Evolutionary conservation across 1,284 basidiomycete genomes (phyloP).

Genomic region (Xerocomus minutiporus): DNA sequence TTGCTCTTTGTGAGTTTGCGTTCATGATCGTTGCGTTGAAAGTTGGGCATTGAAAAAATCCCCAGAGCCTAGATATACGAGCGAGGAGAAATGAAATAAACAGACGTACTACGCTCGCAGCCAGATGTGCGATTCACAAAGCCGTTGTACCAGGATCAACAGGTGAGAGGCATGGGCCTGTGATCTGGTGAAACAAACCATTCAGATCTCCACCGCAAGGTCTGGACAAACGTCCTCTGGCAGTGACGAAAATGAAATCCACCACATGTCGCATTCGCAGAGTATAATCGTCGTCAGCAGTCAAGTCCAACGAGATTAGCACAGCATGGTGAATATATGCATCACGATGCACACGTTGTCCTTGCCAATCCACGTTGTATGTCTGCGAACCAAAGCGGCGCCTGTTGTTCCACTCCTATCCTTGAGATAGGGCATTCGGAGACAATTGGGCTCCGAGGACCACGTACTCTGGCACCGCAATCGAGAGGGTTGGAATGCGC

Average conservation of each 20-base stretch:
- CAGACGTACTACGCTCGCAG: constrained; percentile 9
- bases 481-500: constrained; percentile 13
- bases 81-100: constrained; percentile 7
- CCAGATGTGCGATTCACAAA: constrained; percentile 10
- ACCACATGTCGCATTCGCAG: constrained; percentile 5
- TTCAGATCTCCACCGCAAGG: constrained; percentile 18
- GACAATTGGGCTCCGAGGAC: constrained; percentile 16
- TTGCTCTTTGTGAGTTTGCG: constrained; percentile 23
- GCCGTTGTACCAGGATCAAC: constrained; percentile 12
- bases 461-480: constrained; percentile 2
- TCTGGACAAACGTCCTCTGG: constrained; percentile 2
- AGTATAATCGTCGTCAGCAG: not conserved
- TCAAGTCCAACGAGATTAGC: constrained; percentile 9
- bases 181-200: constrained; percentile 4
- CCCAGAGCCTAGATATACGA: constrained; percentile 25
- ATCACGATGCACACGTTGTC: constrained; percentile 21
- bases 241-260: constrained; percentile 5
- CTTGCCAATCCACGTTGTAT: constrained; percentile 19
- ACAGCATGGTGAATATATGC: not conserved
- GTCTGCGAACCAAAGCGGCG: not conserved
- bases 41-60: not conserved
- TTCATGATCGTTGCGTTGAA: constrained; percentile 18
- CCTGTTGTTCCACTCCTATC: constrained; percentile 17
- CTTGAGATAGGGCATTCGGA: constrained; percentile 12
- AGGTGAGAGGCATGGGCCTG: not conserved